Evolutionary conservation across 345 rosid genomes (phyloP), one percentile per base, ranked within the genome.

Genomic region (Syzygium jambos): DNA sequence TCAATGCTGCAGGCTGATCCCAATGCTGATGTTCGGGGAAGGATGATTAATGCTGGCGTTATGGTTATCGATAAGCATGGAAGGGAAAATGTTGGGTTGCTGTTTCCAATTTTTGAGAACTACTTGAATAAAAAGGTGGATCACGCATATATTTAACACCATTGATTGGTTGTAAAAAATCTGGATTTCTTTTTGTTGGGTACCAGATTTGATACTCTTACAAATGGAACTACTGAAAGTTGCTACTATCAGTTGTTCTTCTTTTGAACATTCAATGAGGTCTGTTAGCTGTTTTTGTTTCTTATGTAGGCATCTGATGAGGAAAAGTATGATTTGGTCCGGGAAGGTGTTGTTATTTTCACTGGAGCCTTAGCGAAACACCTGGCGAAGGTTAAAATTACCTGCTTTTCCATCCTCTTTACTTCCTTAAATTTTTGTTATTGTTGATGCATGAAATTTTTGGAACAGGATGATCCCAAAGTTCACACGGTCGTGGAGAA

Each of bases 291-390:
- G 16, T 77, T 43, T 61, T 23, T 68, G 23, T 19, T 25, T 49
- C 89, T 88, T 87, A 85, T 86, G 43, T 90, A 98, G 99, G 96
- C 99, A 85, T 93, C 98, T 22, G 95, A 98, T 93, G 99, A 98
- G 92, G 95, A 94, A 86, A 94, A 92, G 86, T 98, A 98, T 90
- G 99, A 96, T 93, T 92, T 96, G 89, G 98, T 98, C 90, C 98
- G 99, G 73, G 99, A 98, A 91, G 99, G 99, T 90, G 99, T 98
- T 55, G 99, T 98, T 85, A 96, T 98, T 90, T 98, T 96, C 88
- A 94, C 97, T 55, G 99, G 99, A 89, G 99, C 99, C 87, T 90
- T 98, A 88, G 99, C 99, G 43, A 96, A 95, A 88, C 99, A 96
- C 91, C 90, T 98, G 89, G 94, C 92, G 15, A 96, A 94, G 96